Percentiles rank a stretch among this genome's conserved stretches.
phyloP scores from a whole-genome alignment of 495 filamentous ascomycete genomes.

The Cairneyella variabilis region DNA sequence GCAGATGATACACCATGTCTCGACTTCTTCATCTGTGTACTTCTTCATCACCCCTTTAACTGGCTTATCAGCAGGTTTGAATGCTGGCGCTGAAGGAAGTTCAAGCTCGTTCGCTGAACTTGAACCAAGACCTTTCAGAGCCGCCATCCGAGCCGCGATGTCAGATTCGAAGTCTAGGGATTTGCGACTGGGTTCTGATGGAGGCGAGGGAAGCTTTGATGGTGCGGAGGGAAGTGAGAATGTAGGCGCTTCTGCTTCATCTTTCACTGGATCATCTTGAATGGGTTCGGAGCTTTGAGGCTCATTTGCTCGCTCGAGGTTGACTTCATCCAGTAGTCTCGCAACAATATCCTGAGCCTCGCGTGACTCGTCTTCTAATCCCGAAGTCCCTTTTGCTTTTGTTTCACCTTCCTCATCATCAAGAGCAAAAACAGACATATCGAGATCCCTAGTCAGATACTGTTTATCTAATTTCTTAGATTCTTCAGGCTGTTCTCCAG shows the following conservation, averaged over 20 bases:
- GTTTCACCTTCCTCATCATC: conserved; percentile 17
- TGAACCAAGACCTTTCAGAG: conserved; percentile 4
- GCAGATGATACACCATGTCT: conserved; percentile 68
- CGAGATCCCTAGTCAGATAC: conserved; percentile 18
- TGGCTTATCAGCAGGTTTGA: conserved; percentile 39
- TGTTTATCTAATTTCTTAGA: not conserved
- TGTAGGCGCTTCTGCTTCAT: not conserved
- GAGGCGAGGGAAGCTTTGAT: conserved; percentile 10
- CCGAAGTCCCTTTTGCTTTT: not conserved
- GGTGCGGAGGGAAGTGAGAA: conserved; percentile 25
- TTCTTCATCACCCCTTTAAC: conserved; percentile 26
- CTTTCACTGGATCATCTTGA: not conserved
- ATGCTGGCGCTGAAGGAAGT: conserved; percentile 53
- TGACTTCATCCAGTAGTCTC: conserved; percentile 22
- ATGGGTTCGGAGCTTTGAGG: not conserved
- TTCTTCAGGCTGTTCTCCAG: not conserved
- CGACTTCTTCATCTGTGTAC: conserved; percentile 59
- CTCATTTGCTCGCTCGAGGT: conserved; percentile 12
- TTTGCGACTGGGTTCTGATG: conserved; percentile 6
- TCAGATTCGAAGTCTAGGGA: conserved; percentile 19
- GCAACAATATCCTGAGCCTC: conserved; percentile 23
- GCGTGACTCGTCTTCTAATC: conserved; percentile 17
- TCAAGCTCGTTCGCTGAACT: conserved; percentile 27
- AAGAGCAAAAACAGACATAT: conserved; percentile 25
- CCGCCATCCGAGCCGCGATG: conserved; percentile 22